Percentiles rank a stretch among this genome's conserved stretches.
phyloP scores from a whole-genome alignment of 257 asterid species.

The Vinca minor region DNA sequence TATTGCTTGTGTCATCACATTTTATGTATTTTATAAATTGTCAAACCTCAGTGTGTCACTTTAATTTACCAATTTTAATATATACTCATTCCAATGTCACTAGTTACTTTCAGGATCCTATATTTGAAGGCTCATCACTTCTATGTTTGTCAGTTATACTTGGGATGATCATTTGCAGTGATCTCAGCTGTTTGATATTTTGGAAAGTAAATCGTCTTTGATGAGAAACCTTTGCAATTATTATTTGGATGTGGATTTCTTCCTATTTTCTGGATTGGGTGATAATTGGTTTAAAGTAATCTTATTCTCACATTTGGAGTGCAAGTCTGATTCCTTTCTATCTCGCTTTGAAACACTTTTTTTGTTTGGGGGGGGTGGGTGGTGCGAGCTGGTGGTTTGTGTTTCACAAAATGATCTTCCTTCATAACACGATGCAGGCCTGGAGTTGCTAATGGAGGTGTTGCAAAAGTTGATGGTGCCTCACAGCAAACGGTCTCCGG shows the following conservation, averaged over 20 bases:
- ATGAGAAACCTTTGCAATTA: neutral
- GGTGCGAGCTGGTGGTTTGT: too few relatives aligned
- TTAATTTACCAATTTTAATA: neutral
- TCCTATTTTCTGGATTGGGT: neutral
- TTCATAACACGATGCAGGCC: constrained; percentile 37
- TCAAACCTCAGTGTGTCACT: neutral
- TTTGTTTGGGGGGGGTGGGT: too few relatives aligned
- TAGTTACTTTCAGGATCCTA: neutral
- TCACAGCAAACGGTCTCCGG: constrained; percentile 50
- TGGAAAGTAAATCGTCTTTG: neutral
- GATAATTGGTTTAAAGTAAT: neutral
- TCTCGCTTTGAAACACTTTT: neutral
- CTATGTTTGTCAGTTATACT: neutral
- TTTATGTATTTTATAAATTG: too few relatives aligned
- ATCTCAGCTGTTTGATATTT: neutral
- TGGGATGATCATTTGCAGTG: neutral
- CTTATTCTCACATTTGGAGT: neutral
- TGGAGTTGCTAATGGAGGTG: constrained; percentile 57
- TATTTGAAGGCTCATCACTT: neutral
- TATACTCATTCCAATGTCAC: neutral
- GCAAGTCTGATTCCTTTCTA: neutral
- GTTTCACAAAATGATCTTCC: constrained; percentile 17
- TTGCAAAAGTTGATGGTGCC: constrained; percentile 55
- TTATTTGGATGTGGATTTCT: constrained; percentile 4
- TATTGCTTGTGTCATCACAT: too few relatives aligned